phyloP scores from a whole-genome alignment of 2,329 filamentous ascomycete genomes.

The Aureobasidium sp. region DNA sequence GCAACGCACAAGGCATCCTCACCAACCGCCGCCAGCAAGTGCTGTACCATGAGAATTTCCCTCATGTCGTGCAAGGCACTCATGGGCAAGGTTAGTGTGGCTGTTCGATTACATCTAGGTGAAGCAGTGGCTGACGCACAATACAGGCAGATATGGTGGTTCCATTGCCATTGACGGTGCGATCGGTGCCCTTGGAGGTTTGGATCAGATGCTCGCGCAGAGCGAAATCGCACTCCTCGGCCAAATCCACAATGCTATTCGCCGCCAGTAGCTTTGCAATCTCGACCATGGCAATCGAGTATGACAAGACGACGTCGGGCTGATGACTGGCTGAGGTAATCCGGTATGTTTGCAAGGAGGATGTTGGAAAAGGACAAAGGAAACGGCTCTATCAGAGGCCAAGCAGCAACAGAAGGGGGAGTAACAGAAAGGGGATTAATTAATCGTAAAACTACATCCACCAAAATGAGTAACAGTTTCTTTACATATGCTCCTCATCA shows the following conservation, averaged over 20 bases:
- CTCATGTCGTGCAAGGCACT: neutral
- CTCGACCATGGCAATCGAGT: neutral
- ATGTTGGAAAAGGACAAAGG: neutral
- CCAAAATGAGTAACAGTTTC: neutral
- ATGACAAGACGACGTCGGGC: neutral
- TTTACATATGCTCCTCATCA: neutral
- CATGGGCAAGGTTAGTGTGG: neutral
- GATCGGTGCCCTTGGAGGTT: neutral
- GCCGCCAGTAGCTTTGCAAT: neutral
- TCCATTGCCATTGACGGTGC: conserved; percentile 13
- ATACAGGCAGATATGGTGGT: neutral
- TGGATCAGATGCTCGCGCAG: neutral
- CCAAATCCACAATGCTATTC: neutral
- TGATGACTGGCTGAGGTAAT: neutral
- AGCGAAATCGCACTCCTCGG: neutral
- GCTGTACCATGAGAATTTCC: neutral
- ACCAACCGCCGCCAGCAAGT: conserved; percentile 7
- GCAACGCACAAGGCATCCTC: neutral
- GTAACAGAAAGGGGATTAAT: neutral
- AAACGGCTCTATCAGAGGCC: neutral
- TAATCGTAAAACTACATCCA: neutral
- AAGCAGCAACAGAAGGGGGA: neutral
- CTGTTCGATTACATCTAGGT: neutral
- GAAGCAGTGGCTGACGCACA: neutral
- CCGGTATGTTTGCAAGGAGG: neutral